These are phyloP conservation scores for Entomortierella parvispora DNA, from an alignment of 192 early-diverging fungal genomes.

Conservation along the genomic window DNA sequence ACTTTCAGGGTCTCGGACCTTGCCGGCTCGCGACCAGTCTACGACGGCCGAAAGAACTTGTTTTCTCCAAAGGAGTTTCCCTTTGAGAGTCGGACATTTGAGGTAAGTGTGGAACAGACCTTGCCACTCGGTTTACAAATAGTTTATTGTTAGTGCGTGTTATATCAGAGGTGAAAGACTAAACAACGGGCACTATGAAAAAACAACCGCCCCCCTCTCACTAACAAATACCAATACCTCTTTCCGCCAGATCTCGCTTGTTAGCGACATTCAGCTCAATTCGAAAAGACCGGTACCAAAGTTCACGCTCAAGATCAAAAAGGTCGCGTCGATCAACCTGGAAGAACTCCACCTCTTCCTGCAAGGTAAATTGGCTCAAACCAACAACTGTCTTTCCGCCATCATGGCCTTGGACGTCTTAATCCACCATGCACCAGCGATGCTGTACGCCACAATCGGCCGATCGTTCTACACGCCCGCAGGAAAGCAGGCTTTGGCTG, in stretches of 20 bases:
- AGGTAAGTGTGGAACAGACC: constrained; percentile 57
- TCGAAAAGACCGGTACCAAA: constrained; percentile 54
- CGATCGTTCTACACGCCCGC: constrained; percentile 90
- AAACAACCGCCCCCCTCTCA: no score
- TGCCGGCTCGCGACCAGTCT: constrained; percentile 73
- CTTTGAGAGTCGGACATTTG: constrained; percentile 67
- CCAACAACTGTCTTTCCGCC: constrained; percentile 57
- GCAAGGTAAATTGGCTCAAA: constrained; percentile 53
- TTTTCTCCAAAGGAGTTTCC: constrained; percentile 69
- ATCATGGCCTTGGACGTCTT: constrained; percentile 81
- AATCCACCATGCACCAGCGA: constrained; percentile 79
- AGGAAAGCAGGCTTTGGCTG: constrained; percentile 56
- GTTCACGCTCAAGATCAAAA: constrained; percentile 74
- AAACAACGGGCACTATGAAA: no score
- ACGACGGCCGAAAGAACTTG: constrained; percentile 85
- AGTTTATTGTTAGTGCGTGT: no score
- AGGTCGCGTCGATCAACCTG: constrained; percentile 74
- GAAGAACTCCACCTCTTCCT: constrained; percentile 67
- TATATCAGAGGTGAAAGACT: no score
- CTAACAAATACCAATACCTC: no score
- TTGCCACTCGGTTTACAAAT: neutral
- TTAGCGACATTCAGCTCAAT: constrained; percentile 4
- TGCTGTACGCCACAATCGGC: constrained; percentile 81
- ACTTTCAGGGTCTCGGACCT: constrained; percentile 61
- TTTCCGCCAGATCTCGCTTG: constrained; percentile 19